Base-by-base conservation (phyloP, 441 rosid species). In the Bocquillonia castaneifolia region DNA sequence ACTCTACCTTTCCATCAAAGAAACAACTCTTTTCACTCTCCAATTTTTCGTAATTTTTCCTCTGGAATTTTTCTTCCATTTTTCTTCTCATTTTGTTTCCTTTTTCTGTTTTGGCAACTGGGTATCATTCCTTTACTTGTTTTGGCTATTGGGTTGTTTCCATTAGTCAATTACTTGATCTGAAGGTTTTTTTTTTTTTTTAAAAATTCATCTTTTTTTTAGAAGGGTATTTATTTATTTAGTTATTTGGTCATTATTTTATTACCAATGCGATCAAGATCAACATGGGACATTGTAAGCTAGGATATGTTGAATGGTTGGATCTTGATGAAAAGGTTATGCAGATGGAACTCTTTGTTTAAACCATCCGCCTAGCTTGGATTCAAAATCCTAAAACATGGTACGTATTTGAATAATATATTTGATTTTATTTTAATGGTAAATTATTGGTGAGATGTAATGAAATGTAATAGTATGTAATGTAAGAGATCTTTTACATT, bases 321-420 rank as follows among this genome's bases (percentile, higher is more conserved):
- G 61, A 51, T 66, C 52, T 72, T 54, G n/a, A 10, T 40, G 45
- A 45, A 29, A 51, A 66, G 10, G 37, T 72, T 45, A 28, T 63
- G 73, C 68, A 50, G 48, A 59, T 71, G 68, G 48, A 69, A 52
- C 66, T n/a, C n/a, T n/a, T 68, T 53, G 67, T 42, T 12, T 70
- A n/a, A 40, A n/a, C n/a, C 48, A 61, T 0, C 52, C 32, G 44
- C 22, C 22, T 57, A 72, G 63, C 71, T 75, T 42, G 65, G 45
- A 72, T 75, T 72, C 74, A 60, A 53, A 70, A 57, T 5, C 60
- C 63, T 54, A 63, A 61, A 78, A 70, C 42, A 82, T 84, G 88
- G 88, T 82, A 72, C 1, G 81, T n/a, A n/a, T n/a, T 58, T 29
- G 39, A 52, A 28, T 1, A 20, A 48, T 58, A 20, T 6, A 31